These are phyloP conservation scores for Cytidiella melzeri DNA, from an alignment of 768 basidiomycete species.

Conservation along the genomic window DNA sequence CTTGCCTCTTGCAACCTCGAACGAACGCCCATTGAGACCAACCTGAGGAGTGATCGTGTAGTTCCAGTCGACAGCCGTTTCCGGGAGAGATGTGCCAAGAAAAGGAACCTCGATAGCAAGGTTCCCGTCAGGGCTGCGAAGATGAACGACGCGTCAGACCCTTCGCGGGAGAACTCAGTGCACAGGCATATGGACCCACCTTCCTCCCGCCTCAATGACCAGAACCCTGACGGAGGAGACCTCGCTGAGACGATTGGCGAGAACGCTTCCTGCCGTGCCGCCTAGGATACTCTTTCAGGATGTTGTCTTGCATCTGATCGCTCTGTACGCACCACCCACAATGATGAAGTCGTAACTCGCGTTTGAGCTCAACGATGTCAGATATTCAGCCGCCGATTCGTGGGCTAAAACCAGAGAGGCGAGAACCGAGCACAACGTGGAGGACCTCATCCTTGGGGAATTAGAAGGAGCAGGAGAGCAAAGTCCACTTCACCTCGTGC, in stretches of 20 bases:
- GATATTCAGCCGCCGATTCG: not conserved
- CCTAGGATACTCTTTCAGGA: not conserved
- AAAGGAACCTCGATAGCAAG: conserved; percentile 15
- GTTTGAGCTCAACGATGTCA: not conserved
- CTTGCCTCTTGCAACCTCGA: conserved; percentile 19
- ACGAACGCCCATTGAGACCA: conserved; percentile 13
- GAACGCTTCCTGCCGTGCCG: conserved; percentile 12
- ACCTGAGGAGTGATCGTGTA: conserved; percentile 21
- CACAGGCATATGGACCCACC: not conserved
- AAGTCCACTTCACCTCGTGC: too few species aligned
- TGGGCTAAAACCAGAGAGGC: not conserved
- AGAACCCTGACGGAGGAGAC: conserved; percentile 7
- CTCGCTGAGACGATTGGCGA: conserved; percentile 11
- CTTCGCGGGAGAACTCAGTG: not conserved
- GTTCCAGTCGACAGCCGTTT: conserved; percentile 23
- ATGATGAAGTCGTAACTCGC: conserved; percentile 13
- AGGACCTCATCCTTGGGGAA: not conserved
- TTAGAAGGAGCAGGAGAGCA: too few species aligned
- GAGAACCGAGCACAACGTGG: not conserved
- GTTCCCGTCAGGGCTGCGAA: conserved; percentile 13
- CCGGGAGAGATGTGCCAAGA: conserved; percentile 13
- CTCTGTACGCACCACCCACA: conserved; percentile 9
- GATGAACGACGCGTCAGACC: not conserved
- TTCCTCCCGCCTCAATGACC: conserved; percentile 11
- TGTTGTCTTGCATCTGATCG: not conserved